These are phyloP conservation scores for Kuraishia molischiana DNA, from an alignment of 805 yeast species.

Conservation along the genomic window DNA sequence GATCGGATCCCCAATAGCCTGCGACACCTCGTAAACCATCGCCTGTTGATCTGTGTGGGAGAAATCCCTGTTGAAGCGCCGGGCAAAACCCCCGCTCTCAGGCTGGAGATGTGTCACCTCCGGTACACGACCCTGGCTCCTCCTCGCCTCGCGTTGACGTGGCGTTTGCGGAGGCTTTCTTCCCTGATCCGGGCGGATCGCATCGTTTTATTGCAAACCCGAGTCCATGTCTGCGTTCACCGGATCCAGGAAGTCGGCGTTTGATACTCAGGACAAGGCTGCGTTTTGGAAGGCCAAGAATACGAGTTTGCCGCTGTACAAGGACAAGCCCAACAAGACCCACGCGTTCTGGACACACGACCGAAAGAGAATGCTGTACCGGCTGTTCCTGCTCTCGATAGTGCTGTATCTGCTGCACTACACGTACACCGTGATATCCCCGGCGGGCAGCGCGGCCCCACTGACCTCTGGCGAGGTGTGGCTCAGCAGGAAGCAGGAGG, in stretches of 20 bases:
- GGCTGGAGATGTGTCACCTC: no score
- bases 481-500: constrained; percentile 42
- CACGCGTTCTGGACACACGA: constrained; percentile 7
- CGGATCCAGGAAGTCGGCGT: neutral
- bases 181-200: no score
- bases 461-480: constrained; percentile 20
- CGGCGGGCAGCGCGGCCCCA: constrained; percentile 5
- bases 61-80: no score
- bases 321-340: constrained; percentile 35
- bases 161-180: no score
- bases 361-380: constrained; percentile 27
- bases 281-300: constrained; percentile 8
- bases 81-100: no score
- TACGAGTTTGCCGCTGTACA: constrained; percentile 36
- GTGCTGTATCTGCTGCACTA: constrained; percentile 25
- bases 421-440: constrained; percentile 18
- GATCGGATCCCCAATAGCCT: constrained; percentile 70
- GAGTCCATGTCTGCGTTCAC: neutral
- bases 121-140: no score
- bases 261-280: neutral
- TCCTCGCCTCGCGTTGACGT: no score
- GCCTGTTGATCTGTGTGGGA: no score
- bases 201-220: no score
- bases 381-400: constrained; percentile 29
- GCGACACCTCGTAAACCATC: constrained; percentile 17